Evolutionary conservation across 1,139 yeast genomes (phyloP), one percentile per base, ranked within the genome.

Genomic region (Suhomyces atakaporum): DNA sequence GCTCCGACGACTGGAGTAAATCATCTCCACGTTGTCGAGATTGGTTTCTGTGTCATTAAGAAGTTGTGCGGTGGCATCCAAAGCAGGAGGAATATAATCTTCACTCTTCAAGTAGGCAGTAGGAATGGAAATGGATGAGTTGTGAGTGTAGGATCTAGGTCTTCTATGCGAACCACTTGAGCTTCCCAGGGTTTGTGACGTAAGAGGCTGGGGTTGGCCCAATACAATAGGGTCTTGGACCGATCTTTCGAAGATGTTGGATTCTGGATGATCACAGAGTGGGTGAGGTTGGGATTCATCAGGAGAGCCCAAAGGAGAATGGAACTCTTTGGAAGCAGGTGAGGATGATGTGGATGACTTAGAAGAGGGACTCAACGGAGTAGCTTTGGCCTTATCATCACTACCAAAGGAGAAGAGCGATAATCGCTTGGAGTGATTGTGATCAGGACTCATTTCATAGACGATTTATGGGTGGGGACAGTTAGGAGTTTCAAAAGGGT

Each of bases 11-110:
- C 63, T 60, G 25, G 81, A 71, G 58, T 75, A 81, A 25, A 84
- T 75, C 69, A 85, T 77, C 46, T 85, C 92, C 15, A 84, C 78
- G 41, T 77, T 75, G 50, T 81, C 84, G 44, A 84, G 69, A 50
- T 81, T 77, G 10, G 84, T 68, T 35, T 67, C 61, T 28, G 74
- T 64, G 49, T 79, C 81, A 27, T 74, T 73, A 34, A 85, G 69
- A 24, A 83, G 72, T 31, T 79, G 72, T 3, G 92, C 77, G 16
- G 90, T 75, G 7, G 90, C 90, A 53, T 86, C 95, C 53, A 88
- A 68, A 7, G 89, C 89, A 2, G 96, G 89, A 1, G 95, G 89
- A 33, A 86, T 84, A 49, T 69, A 79, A 58, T 86, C 88, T 54
- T 86, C 75, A 27, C 58, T 62, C 39, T 63, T 63, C 39, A 66